Base-by-base conservation (phyloP, 441 rosid species). In the Pelargonium exstipulatum region DNA sequence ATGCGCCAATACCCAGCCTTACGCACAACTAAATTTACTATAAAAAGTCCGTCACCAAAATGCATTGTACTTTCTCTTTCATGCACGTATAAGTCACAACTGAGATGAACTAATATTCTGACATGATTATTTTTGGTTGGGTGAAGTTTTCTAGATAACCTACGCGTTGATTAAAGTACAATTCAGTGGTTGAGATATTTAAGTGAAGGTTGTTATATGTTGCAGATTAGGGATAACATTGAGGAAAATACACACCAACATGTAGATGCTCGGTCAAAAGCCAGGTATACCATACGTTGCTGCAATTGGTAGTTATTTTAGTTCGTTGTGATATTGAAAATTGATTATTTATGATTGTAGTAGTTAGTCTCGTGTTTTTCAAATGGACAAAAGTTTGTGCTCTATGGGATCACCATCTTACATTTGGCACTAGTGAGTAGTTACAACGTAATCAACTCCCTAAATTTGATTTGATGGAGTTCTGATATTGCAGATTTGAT, bases 161-260 rank as follows among this genome's bases (percentile, higher is more conserved):
- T 20, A 22, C n/a, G 32, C 8, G 62, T 58, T 7, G n/a, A 18
- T 22, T 58, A 24, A 22, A 58, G 3, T 8, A 58, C 32, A 2
- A 14, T 13, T 13, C 57, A 14, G 5, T 14, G 9, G 9, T 16
- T 24, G 8, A n/a, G 22, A 32, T 24, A 12, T 70, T 65, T 42
- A 20, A 35, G 16, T 43, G 14, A 29, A 8, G 24, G 20, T 6
- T 7, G 40, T 6, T 13, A 8, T 17, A 53, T 40, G 57, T 51
- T 49, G 35, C 58, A 69, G 77, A 73, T 74, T 42, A 69, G 40
- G 62, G 24, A 18, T 65, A 74, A 74, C 73, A 69, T 74, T 42
- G 66, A 74, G 17, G 61, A 64, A 16, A 74, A 69, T 48, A 74
- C 71, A 20, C 77, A 69, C 65, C 77, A 74, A 65, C 77, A 69